These are phyloP conservation scores for Alectoria sarmentosa DNA, from an alignment of 495 filamentous ascomycete genomes.

Conservation along the genomic window DNA sequence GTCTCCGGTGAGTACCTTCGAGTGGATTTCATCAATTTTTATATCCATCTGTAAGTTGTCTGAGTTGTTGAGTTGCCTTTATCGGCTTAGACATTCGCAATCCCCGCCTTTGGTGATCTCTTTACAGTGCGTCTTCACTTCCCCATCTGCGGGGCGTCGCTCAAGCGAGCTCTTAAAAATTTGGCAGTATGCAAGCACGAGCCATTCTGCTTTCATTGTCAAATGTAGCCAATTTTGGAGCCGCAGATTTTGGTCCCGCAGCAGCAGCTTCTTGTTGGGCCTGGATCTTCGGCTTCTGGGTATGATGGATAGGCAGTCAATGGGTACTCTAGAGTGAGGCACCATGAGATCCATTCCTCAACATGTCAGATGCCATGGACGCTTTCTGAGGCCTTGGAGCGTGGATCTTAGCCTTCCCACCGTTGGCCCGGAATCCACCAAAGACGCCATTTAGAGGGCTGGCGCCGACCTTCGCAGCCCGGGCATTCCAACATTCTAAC, in stretches of 20 bases:
- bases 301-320: conserved; percentile 23
- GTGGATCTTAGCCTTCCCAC: conserved; percentile 67
- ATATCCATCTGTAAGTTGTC: too few relatives aligned
- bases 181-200: too few relatives aligned
- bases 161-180: too few relatives aligned
- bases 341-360: conserved; percentile 53
- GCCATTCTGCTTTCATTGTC: conserved; percentile 80
- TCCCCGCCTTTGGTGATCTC: too few relatives aligned
- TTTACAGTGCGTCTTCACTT: too few relatives aligned
- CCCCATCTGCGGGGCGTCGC: too few relatives aligned
- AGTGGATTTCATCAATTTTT: too few relatives aligned
- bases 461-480: conserved; percentile 55
- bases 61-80: too few relatives aligned
- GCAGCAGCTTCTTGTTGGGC: conserved; percentile 25
- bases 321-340: background rate
- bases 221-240: conserved; percentile 55
- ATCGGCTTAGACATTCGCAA: too few relatives aligned
- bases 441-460: conserved; percentile 34
- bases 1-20: too few relatives aligned
- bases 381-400: conserved; percentile 69
- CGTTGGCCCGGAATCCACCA: conserved; percentile 41
- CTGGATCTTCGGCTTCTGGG: conserved; percentile 11
- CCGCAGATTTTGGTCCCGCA: conserved; percentile 36
- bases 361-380: conserved; percentile 56
- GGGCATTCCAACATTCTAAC: too few relatives aligned